Evolutionary conservation across 2,329 filamentous ascomycete genomes (phyloP).

Genomic region (Beauveria sp.): DNA sequence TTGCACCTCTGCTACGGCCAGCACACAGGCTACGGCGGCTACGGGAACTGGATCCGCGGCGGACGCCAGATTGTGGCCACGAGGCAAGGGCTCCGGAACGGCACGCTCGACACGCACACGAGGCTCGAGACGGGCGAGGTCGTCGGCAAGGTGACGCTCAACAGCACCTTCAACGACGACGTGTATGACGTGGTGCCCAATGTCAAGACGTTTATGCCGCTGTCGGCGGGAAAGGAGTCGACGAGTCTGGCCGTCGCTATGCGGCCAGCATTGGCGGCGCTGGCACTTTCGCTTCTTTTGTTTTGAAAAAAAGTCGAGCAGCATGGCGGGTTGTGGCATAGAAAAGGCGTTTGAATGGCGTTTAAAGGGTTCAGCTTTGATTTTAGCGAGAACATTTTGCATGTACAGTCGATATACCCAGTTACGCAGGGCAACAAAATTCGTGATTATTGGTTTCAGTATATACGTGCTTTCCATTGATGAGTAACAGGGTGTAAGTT

Average conservation of each 20-base stretch:
- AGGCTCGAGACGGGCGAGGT: conserved; percentile 44
- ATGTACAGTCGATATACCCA: not conserved
- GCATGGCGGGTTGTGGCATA: not conserved
- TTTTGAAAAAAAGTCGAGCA: not conserved
- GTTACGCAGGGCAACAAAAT: not conserved
- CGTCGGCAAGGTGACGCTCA: conserved; percentile 42
- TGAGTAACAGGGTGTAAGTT: no score
- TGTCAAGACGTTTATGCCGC: conserved; percentile 15
- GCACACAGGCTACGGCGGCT: conserved; percentile 58
- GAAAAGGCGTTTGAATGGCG: not conserved
- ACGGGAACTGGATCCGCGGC: conserved; percentile 51
- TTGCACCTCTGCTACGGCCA: conserved; percentile 45
- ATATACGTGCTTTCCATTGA: no score
- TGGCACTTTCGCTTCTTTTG: not conserved
- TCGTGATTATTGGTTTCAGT: not conserved
- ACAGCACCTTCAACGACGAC: conserved; percentile 47
- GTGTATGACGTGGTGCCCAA: conserved; percentile 33
- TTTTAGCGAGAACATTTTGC: not conserved
- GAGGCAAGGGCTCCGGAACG: conserved; percentile 29
- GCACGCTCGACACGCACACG: conserved; percentile 47
- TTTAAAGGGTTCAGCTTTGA: not conserved
- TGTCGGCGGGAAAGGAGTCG: not conserved
- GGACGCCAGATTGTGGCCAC: conserved; percentile 26
- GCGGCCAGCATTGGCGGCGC: not conserved
- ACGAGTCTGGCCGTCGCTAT: not conserved